phyloP scores from a whole-genome alignment of 495 filamentous ascomycete genomes.

The Clavariopsis aquatica region DNA sequence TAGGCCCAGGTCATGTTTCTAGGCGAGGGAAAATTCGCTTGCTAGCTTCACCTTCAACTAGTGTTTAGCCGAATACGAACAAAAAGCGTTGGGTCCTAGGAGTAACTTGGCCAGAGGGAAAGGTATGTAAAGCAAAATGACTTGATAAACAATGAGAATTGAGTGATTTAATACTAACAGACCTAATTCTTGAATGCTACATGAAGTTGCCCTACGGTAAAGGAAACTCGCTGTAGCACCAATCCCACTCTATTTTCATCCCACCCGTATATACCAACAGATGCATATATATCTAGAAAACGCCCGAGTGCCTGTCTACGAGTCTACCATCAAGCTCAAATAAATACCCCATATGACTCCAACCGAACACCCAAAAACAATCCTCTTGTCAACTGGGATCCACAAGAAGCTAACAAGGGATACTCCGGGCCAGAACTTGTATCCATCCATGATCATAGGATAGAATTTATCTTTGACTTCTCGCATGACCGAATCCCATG shows the following conservation, averaged over 20 bases:
- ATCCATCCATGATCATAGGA: conserved; percentile 69
- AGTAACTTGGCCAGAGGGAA: not conserved
- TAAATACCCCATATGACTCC: conserved; percentile 87
- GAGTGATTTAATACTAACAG: not conserved
- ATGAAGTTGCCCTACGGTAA: not conserved
- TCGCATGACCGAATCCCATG: not conserved
- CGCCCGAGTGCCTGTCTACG: not conserved
- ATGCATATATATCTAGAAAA: not conserved
- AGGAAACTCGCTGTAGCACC: not conserved
- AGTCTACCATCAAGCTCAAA: conserved; percentile 56
- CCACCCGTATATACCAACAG: not conserved
- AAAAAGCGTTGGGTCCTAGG: not conserved
- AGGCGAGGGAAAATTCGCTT: not conserved
- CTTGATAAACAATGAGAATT: not conserved
- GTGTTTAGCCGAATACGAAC: not conserved
- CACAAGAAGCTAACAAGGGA: conserved; percentile 76
- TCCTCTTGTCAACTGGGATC: conserved; percentile 72
- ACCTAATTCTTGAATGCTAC: not conserved
- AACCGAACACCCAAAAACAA: conserved; percentile 75
- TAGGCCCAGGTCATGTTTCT: not conserved
- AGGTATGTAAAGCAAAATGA: not conserved
- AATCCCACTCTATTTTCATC: not conserved
- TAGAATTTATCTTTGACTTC: conserved; percentile 59
- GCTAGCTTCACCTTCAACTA: not conserved
- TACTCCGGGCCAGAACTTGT: conserved; percentile 84